These are phyloP conservation scores for Binderoboletus segoi DNA, from an alignment of 1,284 basidiomycete species.

Conservation along the genomic window DNA sequence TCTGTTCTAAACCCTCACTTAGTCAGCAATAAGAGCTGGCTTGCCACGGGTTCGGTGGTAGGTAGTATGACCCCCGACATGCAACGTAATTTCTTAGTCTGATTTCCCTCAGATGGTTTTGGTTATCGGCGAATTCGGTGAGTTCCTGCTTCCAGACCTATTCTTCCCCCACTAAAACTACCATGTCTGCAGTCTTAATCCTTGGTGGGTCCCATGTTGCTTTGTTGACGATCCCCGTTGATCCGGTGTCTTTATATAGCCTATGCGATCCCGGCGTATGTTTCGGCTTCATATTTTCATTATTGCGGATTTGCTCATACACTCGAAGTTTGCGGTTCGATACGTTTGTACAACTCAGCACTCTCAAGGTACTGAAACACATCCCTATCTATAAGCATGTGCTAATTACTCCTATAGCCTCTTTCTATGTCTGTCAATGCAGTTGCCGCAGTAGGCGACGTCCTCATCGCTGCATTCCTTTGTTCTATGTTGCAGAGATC, in stretches of 20 bases:
- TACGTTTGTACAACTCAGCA: conserved; percentile 44
- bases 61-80: not conserved
- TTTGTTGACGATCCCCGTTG: not conserved
- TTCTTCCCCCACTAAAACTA: conserved; percentile 5
- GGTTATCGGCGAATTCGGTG: conserved; percentile 56
- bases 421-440: conserved; percentile 61
- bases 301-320: not conserved
- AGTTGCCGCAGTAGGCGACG: conserved; percentile 60
- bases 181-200: conserved; percentile 14
- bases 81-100: not conserved
- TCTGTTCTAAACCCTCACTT: not conserved
- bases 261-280: conserved; percentile 45
- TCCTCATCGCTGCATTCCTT: conserved; percentile 56
- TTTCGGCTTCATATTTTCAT: not conserved
- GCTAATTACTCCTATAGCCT: conserved; percentile 18
- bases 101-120: conserved; percentile 32
- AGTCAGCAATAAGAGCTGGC: conserved; percentile 36
- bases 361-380: conserved; percentile 26
- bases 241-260: conserved; percentile 30
- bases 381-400: not conserved
- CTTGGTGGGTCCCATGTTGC: conserved; percentile 22
- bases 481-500: conserved; percentile 55
- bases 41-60: conserved; percentile 31
- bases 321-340: conserved; percentile 32
- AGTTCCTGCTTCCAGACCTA: conserved; percentile 12